Base-by-base conservation (phyloP, 2,329 filamentous ascomycete species). In the Metarhizium humberi region DNA sequence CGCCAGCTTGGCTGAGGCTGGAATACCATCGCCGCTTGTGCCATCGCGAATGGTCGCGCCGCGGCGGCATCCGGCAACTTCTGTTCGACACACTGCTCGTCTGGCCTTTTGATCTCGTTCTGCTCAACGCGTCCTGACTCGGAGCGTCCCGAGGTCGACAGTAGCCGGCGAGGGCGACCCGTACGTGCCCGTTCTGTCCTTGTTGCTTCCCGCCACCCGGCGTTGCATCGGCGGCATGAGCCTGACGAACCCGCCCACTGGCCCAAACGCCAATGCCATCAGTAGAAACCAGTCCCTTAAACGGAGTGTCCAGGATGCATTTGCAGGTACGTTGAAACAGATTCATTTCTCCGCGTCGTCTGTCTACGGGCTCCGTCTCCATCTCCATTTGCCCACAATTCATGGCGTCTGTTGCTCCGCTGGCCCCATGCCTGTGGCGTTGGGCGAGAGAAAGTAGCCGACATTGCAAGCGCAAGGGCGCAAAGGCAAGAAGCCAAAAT, bases 291-390 rank as follows among this genome's bases (percentile, higher is more conserved):
- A 77, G 62, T 72, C 71, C 32, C 68, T 82, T 54, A 85, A 84
- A 71, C 75, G 81, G 64, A 81, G 75, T 61, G 78, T 81, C 55
- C 80, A 84, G 67, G 75, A 80, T 58, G 77, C 78, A 42, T 84
- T 84, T 72, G 79, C 84, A 30, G 55, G 81, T 82, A 74, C 63
- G 74, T 67, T 8, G 59, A 25, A 50, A 49, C 52, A 50, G 13
- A 50, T 52, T 47, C 38, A 20, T 40, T 32, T 29, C 25, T 25
- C 32, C 42, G 6, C 20, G 42, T 20, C 11, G n/a, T 45, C 8
- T 7, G 3, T 18, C 7, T 18, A 20, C 6, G 2, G 38, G 48
- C 38, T 16, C 38, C 10, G 38, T 51, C 46, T 11, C 32, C 45
- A 45, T 51, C 36, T 43, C 14, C 32, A 25, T n/a, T 29, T 8